Evolutionary conservation across 2,329 filamentous ascomycete genomes (phyloP).

Genomic region (Teratosphaeria zuluensis): DNA sequence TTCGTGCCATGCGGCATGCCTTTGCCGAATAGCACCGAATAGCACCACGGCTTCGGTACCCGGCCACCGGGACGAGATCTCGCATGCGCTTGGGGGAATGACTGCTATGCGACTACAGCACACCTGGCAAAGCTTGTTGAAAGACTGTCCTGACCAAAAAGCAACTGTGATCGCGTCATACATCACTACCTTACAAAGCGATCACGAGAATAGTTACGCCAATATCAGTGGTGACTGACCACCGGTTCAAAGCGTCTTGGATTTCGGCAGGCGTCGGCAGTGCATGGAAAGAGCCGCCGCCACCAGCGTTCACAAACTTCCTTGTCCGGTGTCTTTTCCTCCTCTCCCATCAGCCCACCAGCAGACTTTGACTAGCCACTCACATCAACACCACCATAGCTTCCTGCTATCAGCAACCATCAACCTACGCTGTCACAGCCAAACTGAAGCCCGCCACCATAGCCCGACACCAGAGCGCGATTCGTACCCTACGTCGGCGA

Average conservation of each 20-base stretch:
- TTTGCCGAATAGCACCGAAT: not conserved
- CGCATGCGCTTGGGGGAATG: not conserved
- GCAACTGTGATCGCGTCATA: not conserved
- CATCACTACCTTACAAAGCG: not conserved
- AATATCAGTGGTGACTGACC: not conserved
- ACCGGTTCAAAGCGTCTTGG: not conserved
- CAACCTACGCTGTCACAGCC: not conserved
- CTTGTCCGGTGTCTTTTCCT: not conserved
- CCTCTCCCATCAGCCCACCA: not conserved
- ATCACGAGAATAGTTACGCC: not conserved
- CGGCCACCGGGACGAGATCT: not conserved
- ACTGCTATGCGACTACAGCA: not conserved
- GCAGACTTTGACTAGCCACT: not conserved
- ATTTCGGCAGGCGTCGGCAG: not conserved
- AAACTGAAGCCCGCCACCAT: not conserved
- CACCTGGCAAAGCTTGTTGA: not conserved
- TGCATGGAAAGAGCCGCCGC: not conserved
- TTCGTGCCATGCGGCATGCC: not conserved
- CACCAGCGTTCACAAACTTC: not conserved
- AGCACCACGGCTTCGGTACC: not conserved
- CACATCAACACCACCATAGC: constrained; percentile 2
- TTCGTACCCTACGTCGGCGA: constrained; percentile 8
- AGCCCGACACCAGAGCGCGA: constrained; percentile 7
- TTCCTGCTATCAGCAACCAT: constrained; percentile 1
- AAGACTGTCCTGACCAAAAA: not conserved